Base-by-base conservation (phyloP, 2,329 filamentous ascomycete genomes). In the Xylaria sp. region DNA sequence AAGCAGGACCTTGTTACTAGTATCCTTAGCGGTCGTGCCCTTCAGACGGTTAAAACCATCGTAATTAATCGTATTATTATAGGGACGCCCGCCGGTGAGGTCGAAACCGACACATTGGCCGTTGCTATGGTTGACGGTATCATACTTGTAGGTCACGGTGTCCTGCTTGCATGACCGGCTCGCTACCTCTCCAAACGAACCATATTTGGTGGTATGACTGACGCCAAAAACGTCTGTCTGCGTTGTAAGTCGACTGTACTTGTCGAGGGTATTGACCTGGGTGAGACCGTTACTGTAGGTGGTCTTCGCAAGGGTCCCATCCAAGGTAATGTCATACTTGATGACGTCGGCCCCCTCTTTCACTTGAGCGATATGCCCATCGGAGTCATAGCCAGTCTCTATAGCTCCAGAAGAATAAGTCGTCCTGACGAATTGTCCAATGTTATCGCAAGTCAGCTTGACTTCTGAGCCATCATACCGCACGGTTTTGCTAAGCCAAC, bases 221-320 rank as follows among this genome's bases (percentile, higher is more conserved):
- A 52, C 48, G 19, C 48, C 48, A 27, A 52, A 52, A 15, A 52
- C 48, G 19, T 52, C 48, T 3, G 33, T 38, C 19, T 52, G 19
- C n/a, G 21, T 38, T 3, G 29, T 13, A 23, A 52, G 19, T 4
- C 48, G 48, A 15, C 48, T 52, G 19, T 25, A 52, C 19, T 38
- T 52, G 31, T 52, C 48, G 25, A 52, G 48, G 15, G 33, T 40
- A 40, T 52, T 25, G 11, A n/a, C n/a, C 31, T 52, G 48, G 19
- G 10, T 52, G 33, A 21, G 33, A n/a, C 48, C 48, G 48, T 52
- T 21, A 21, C 19, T 19, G 17, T 40, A 52, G 21, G 21, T 37
- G 3, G 25, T 11, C 33, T 25, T 40, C n/a, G 48, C 25, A 7
- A 52, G 23, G 5, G 48, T 52, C 48, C 48, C 48, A 13, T 52